Base-by-base conservation (phyloP, 768 basidiomycete species). In the Psilocybe azurescens region DNA sequence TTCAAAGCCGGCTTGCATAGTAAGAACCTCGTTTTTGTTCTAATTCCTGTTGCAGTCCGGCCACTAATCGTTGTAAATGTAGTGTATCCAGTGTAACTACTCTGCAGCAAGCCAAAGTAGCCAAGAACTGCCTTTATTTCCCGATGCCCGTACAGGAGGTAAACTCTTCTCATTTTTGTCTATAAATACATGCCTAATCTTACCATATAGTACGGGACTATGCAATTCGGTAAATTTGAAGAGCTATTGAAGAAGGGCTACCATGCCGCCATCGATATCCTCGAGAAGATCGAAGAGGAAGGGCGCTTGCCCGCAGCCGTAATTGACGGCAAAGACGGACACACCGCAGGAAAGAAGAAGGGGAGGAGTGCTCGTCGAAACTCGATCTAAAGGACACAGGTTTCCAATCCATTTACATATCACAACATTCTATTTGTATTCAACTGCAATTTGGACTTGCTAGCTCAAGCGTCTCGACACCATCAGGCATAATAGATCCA, bases 51-150 rank as follows among this genome's bases (percentile, higher is more conserved):
- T n/a, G n/a, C n/a, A n/a, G n/a, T n/a, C n/a, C n/a, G n/a, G n/a
- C n/a, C n/a, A n/a, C n/a, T n/a, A n/a, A n/a, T n/a, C 58, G 38
- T 53, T 39, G 20, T 58, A 32, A 49, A n/a, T 39, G 6, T 59
- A 99, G 96, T 73, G 96, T 98, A 1, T 97, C 97, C 67, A 95
- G 94, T 65, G 95, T 98, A 33, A 93, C 89, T 70, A 96, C 94
- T 0, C 81, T 99, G 6, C 95, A 97, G 74, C 95, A 97, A 65
- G 96, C 95, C 16, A 99, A 99, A 75, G 85, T 86, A 5, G 84
- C 90, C 2, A 90, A 90, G 8, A 93, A 91, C 1, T 96, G 94
- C 70, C 77, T 98, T 49, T 99, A 99, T 71, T 89, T 97, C 75
- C 86, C 87, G 62, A 93, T 99, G 91, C 97, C 97, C 0, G 96